phyloP scores from a whole-genome alignment of 2,329 filamentous ascomycete genomes.

The Phaeosphaeria sp. region DNA sequence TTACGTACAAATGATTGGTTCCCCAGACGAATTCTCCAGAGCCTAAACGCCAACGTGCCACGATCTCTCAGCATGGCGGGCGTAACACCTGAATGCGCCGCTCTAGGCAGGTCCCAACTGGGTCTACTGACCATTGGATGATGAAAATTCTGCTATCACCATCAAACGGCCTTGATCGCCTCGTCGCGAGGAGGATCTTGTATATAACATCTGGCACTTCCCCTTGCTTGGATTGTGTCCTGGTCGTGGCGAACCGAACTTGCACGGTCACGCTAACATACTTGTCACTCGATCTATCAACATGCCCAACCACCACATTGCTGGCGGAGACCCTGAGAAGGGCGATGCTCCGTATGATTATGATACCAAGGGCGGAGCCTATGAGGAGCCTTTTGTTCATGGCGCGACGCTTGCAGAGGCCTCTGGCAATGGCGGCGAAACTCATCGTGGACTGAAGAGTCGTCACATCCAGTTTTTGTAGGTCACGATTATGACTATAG shows the following conservation, averaged over 20 bases:
- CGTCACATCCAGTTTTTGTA: conserved; percentile 49
- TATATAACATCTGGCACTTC: conserved; percentile 12
- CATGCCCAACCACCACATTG: conserved; percentile 34
- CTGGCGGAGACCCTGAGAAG: conserved; percentile 31
- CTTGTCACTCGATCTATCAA: neutral
- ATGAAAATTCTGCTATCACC: conserved; percentile 20
- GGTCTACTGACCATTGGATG: conserved; percentile 7
- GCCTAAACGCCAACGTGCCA: neutral
- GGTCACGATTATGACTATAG: neutral
- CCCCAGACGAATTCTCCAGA: conserved; percentile 19
- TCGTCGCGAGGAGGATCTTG: conserved; percentile 3
- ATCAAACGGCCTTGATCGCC: neutral
- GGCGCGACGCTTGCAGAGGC: conserved; percentile 38
- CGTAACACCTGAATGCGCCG: neutral
- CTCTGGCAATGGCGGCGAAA: conserved; percentile 39
- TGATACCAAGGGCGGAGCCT: conserved; percentile 17
- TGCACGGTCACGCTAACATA: neutral
- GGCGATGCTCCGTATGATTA: conserved; percentile 27
- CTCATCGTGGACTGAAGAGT: conserved; percentile 46
- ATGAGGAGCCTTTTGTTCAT: conserved; percentile 33
- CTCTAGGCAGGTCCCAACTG: conserved; percentile 8
- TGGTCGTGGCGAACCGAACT: conserved; percentile 4
- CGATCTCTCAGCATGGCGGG: neutral
- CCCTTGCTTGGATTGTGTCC: neutral
- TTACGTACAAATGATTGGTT: conserved; percentile 35